phyloP scores from a whole-genome alignment of 208 protist genomes.

The Crithidia brevicula region DNA sequence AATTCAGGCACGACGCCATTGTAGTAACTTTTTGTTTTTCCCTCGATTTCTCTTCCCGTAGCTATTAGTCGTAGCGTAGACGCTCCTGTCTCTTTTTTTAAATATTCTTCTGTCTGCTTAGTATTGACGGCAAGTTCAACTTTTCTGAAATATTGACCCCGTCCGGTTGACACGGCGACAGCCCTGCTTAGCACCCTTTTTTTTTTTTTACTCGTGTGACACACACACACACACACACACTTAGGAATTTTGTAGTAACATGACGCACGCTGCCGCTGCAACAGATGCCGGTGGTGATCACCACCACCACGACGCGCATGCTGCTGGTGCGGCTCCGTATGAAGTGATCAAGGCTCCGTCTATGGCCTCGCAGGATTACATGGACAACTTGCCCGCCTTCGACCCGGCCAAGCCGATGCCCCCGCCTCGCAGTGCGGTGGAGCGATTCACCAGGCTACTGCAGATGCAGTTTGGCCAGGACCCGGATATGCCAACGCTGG shows the following conservation, averaged over 20 bases:
- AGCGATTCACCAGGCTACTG: slow-evolving; percentile 62
- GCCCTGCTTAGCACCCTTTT: no score
- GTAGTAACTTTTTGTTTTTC: no score
- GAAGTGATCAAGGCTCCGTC: slow-evolving; percentile 48
- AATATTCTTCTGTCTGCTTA: no score
- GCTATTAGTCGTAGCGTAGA: no score
- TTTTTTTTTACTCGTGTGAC: no score
- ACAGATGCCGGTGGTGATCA: slow-evolving; percentile 12
- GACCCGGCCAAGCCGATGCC: slow-evolving; percentile 47
- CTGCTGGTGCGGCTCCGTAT: slow-evolving; percentile 15
- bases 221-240: no score
- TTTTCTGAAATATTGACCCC: no score
- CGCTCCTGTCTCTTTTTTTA: no score
- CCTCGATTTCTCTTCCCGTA: no score
- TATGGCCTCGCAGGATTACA: slow-evolving; percentile 69
- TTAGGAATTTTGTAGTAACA: slow-evolving; percentile 7
- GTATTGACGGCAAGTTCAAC: no score
- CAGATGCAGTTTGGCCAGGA: slow-evolving; percentile 70
- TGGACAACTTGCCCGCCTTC: slow-evolving; percentile 69
- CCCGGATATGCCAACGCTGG: slow-evolving; percentile 66
- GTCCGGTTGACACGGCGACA: no score
- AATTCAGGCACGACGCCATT: no score
- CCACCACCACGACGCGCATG: slow-evolving; percentile 17
- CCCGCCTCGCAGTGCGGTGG: slow-evolving; percentile 46
- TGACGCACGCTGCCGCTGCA: slow-evolving; percentile 2